phyloP scores from a whole-genome alignment of 305 asterid species.

The Coffea humblotiana region DNA sequence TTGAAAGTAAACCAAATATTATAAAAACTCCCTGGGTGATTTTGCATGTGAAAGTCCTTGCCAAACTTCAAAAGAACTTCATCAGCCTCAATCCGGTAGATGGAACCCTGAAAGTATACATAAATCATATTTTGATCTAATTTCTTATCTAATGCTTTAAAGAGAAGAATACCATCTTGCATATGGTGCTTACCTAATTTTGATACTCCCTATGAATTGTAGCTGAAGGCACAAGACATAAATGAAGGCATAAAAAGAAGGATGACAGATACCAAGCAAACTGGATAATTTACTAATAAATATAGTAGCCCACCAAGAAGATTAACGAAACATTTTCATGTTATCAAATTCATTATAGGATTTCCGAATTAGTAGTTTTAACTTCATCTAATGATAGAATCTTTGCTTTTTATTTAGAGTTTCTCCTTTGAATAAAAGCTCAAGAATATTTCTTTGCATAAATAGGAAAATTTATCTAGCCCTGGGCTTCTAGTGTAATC shows the following conservation, averaged over 20 bases:
- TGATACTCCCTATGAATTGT: no score
- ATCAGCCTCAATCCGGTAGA: constrained; percentile 14
- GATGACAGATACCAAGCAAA: no score
- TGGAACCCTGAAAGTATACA: constrained; percentile 8
- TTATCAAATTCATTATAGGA: neutral
- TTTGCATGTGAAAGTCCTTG: constrained; percentile 4
- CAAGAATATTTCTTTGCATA: neutral
- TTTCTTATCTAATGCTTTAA: neutral
- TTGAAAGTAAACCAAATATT: constrained; percentile 10
- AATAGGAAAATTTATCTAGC: neutral
- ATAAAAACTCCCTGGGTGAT: constrained; percentile 5
- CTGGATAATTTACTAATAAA: neutral
- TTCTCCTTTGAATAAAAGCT: neutral
- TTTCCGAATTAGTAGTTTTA: neutral
- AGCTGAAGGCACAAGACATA: neutral
- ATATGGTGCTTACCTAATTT: neutral
- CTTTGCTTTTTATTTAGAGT: neutral
- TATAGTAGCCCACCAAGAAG: neutral
- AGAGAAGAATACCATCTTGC: neutral
- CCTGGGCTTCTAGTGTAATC: neutral
- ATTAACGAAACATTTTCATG: neutral
- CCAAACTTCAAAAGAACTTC: constrained; percentile 9
- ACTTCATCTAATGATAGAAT: neutral
- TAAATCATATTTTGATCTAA: neutral
- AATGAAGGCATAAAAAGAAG: neutral